These are phyloP conservation scores for Fusarium sp. DNA, from an alignment of 2,329 filamentous ascomycete species.

Conservation along the genomic window DNA sequence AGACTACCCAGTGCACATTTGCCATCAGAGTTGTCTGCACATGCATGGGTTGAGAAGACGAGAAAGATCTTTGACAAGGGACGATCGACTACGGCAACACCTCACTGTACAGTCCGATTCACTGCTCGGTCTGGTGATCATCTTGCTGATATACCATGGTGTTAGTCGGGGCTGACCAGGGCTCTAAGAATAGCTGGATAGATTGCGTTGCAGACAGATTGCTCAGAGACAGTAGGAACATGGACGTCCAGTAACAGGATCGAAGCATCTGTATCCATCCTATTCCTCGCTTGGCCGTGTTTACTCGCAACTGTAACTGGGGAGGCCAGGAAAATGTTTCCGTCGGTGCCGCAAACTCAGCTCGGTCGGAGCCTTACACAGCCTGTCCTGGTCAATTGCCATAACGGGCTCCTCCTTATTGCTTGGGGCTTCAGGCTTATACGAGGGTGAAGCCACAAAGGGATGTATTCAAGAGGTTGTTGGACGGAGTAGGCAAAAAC, in stretches of 20 bases:
- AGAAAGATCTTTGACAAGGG: conserved; percentile 36
- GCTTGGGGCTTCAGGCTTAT: neutral
- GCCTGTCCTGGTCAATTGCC: conserved; percentile 14
- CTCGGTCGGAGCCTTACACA: conserved; percentile 21
- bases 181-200: conserved; percentile 36
- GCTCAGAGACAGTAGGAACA: neutral
- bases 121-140: conserved; percentile 33
- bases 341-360: conserved; percentile 27
- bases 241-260: conserved; percentile 25
- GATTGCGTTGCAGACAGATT: conserved; percentile 7
- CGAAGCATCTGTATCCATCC: conserved; percentile 11
- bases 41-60: conserved; percentile 17
- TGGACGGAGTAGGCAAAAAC: conserved; percentile 24
- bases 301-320: conserved; percentile 25
- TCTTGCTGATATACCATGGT: conserved; percentile 20
- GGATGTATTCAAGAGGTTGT: conserved; percentile 17
- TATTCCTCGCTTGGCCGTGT: conserved; percentile 26
- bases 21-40: conserved; percentile 6
- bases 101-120: conserved; percentile 32
- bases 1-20: conserved; percentile 20
- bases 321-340: conserved; percentile 38
- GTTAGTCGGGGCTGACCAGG: conserved; percentile 27
- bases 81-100: conserved; percentile 35
- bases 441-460: conserved; percentile 10
- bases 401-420: conserved; percentile 4